Base-by-base conservation (phyloP, 2,329 filamentous ascomycete genomes). In the Arthrobotrys megalospora region DNA sequence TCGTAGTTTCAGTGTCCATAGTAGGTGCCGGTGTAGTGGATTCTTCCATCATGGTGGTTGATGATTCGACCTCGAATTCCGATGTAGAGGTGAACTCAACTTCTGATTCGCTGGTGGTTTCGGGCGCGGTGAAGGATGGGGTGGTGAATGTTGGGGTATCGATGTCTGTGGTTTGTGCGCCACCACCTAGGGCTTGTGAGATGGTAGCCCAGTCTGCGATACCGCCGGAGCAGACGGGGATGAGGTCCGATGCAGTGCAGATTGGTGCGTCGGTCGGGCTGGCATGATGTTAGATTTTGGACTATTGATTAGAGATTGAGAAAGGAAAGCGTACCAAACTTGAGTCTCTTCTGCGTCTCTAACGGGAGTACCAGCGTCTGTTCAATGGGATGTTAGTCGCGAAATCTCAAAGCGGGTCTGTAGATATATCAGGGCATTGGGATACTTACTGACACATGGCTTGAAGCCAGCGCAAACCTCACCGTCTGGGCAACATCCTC, bases 191-290 rank as follows among this genome's bases (percentile, higher is more conserved):
- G 5, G 47, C 73, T 28, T 28, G 36, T 4, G 73, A 77, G 10
- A 77, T 77, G 8, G 66, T 71, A n/a, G 70, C 21, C 73, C 73
- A 77, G 32, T 77, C 73, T 47, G 67, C 48, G 16, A 71, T 41
- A 6, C 48, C 43, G 36, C 66, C 73, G 12, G 73, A 72, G 45
- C 75, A 78, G 24, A 72, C 36, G 1, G 75, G 75, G 38, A 78
- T 71, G 32, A 68, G 62, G 38, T 67, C 75, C 28, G 67, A 62
- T 6, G 45, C 62, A 11, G 75, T 78, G 24, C 75, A 78, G 19
- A 78, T 34, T 53, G 75, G 75, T 6, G 75, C 75, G 8, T 71
- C 75, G 52, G 75, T 72, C 21, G 75, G 75, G 47, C 75, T 78
- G n/a, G 14, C 21, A 12, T 19, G 41, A 34, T 19, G 21, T 58